These are phyloP conservation scores for Diplodia intermedia DNA, from an alignment of 2,329 filamentous ascomycete species.

Conservation along the genomic window DNA sequence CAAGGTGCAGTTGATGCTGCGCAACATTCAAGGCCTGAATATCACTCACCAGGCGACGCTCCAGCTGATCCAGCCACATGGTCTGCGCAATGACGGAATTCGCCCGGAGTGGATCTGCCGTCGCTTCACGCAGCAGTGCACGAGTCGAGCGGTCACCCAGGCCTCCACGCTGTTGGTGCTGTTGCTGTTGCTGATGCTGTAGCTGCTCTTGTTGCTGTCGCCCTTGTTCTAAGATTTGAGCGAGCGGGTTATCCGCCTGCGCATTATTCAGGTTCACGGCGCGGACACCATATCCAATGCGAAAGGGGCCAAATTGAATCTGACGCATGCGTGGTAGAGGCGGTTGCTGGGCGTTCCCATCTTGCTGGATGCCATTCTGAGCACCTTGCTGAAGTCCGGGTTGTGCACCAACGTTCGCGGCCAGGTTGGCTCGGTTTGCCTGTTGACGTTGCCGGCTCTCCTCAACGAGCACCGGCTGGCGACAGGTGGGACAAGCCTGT, in stretches of 20 bases:
- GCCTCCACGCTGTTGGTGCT: slow-evolving; percentile 29
- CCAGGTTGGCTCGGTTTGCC: slow-evolving; percentile 39
- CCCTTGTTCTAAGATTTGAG: slow-evolving; percentile 18
- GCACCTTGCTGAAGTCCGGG: slow-evolving; percentile 33
- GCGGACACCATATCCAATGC: slow-evolving; percentile 30
- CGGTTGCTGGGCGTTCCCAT: slow-evolving; percentile 34
- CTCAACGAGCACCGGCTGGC: slow-evolving; percentile 73
- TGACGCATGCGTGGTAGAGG: slow-evolving; percentile 21
- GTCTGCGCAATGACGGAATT: slow-evolving; percentile 54
- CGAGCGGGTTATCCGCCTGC: not conserved
- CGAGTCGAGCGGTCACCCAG: slow-evolving; percentile 9
- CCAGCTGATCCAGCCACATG: slow-evolving; percentile 68
- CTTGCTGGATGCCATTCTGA: slow-evolving; percentile 31
- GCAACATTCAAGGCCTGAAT: slow-evolving; percentile 67
- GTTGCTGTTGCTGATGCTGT: slow-evolving; percentile 36
- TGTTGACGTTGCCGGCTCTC: slow-evolving; percentile 40
- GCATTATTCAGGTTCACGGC: slow-evolving; percentile 27
- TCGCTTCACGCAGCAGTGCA: slow-evolving; percentile 22
- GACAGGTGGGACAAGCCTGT: slow-evolving; percentile 95
- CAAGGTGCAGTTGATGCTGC: slow-evolving; percentile 71
- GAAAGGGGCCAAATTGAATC: slow-evolving; percentile 29
- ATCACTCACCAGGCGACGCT: slow-evolving; percentile 73
- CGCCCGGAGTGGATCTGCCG: slow-evolving; percentile 13
- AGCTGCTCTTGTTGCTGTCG: slow-evolving; percentile 35
- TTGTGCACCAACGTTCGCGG: slow-evolving; percentile 27